A percentile compares a stretch with the other conserved stretches of the same genome.
These are phyloP conservation scores for Cladosporium sp. DNA, from an alignment of 2,329 filamentous ascomycete species.

Conservation along the genomic window DNA sequence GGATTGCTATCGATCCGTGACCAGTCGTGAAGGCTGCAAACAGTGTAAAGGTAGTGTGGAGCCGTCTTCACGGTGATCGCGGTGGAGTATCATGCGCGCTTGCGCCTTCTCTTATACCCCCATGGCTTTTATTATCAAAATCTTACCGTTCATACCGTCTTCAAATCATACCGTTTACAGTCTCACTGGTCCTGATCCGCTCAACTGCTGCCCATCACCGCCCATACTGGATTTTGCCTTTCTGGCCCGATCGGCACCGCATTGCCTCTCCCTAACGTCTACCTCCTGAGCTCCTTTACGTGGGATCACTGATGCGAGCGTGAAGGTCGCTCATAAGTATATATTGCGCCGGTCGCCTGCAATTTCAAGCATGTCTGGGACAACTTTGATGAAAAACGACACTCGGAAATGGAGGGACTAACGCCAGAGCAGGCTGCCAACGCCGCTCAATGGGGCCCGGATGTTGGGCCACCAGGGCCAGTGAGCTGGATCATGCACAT, in stretches of 20 bases:
- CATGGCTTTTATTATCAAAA: conserved; percentile 16
- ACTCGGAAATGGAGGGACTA: conserved; percentile 19
- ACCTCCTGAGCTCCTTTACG: conserved; percentile 17
- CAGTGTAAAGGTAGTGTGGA: conserved; percentile 8
- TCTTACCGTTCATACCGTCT: conserved; percentile 19
- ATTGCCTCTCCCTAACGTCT: conserved; percentile 15
- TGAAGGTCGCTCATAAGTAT: conserved; percentile 15
- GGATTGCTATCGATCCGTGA: neutral
- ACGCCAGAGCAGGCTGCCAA: conserved; percentile 17
- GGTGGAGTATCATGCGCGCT: conserved; percentile 8
- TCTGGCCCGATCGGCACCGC: conserved; percentile 14
- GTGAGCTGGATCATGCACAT: conserved; percentile 14
- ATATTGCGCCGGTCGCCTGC: conserved; percentile 13
- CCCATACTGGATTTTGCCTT: conserved; percentile 10
- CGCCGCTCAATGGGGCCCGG: conserved; percentile 16
- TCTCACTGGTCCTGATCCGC: conserved; percentile 6
- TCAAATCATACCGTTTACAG: conserved; percentile 16
- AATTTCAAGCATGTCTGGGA: conserved; percentile 19
- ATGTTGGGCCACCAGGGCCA: conserved; percentile 16
- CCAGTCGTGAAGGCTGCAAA: conserved; percentile 7
- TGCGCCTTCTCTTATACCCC: conserved; percentile 14
- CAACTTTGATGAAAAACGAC: conserved; percentile 19
- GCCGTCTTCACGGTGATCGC: conserved; percentile 9
- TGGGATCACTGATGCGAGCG: conserved; percentile 13
- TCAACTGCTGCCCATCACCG: conserved; percentile 12